A percentile compares a stretch with the other conserved stretches of the same genome.
phyloP scores from a whole-genome alignment of 352 stramenopile species.

The Globisporangium spiculum region DNA sequence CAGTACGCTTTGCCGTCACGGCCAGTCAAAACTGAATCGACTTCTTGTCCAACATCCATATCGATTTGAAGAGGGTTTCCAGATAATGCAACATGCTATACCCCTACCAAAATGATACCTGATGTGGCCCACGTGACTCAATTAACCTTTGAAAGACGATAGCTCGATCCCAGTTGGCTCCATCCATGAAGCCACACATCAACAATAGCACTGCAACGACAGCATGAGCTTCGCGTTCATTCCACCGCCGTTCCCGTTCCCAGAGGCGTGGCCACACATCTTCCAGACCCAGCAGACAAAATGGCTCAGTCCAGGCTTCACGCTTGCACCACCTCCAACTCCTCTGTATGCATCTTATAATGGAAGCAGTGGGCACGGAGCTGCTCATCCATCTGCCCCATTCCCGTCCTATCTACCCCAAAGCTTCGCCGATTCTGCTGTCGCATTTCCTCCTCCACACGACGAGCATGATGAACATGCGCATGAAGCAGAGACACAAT shows the following conservation, averaged over 20 bases:
- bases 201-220: neutral
- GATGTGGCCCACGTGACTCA: neutral
- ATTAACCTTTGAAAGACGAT: neutral
- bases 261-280: conserved; percentile 54
- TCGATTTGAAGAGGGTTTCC: neutral
- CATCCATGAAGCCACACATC: neutral
- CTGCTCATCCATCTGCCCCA: neutral
- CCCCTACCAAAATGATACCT: neutral
- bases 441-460: neutral
- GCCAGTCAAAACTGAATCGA: conserved; percentile 10
- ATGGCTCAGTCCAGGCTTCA: conserved; percentile 52
- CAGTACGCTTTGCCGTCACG: neutral
- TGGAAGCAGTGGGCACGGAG: neutral
- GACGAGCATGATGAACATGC: neutral
- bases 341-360: neutral
- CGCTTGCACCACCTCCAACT: neutral
- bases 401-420: neutral
- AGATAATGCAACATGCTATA: neutral
- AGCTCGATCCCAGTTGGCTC: neutral
- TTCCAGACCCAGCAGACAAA: conserved; percentile 34
- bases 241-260: conserved; percentile 78
- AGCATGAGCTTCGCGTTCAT: conserved; percentile 39
- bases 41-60: neutral
- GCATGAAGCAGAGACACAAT: neutral
- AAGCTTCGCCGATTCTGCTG: neutral